A percentile compares a stretch with the other conserved stretches of the same genome.
Conservation (phyloP, 192 early-diverging fungal species). For the Phlyctochytrium planicorne region DNA sequence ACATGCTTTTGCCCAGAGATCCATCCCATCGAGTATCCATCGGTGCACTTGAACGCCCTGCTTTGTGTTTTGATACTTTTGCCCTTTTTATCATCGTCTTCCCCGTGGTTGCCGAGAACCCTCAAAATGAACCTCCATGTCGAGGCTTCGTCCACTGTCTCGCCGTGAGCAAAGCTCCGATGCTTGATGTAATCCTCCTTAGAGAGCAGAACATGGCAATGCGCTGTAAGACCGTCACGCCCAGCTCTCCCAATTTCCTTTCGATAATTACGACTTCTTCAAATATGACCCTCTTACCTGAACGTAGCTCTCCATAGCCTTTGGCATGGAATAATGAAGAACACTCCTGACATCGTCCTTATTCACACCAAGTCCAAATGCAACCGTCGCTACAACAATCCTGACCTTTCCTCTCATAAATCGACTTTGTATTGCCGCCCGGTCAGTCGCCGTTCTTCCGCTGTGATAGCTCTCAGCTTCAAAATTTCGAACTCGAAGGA, state of each 20-base stretch:
- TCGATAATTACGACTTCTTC: constrained; percentile 34
- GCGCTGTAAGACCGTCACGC: constrained; percentile 34
- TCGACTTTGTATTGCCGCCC: constrained; percentile 60
- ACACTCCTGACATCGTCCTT: constrained; percentile 88
- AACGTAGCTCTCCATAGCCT: constrained; percentile 84
- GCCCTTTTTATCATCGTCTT: constrained; percentile 10
- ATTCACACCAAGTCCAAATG: constrained; percentile 96
- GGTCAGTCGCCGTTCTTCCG: constrained; percentile 58
- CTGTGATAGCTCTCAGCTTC: constrained; percentile 79
- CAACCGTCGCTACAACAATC: constrained; percentile 86
- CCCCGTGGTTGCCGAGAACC: constrained; percentile 19
- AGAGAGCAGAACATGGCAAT: constrained; percentile 37
- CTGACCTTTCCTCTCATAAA: constrained; percentile 63
- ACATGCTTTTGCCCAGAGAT: constrained; percentile 6
- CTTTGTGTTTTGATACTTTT: not conserved
- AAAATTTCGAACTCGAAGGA: constrained; percentile 62
- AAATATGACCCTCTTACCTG: constrained; percentile 52
- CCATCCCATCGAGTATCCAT: constrained; percentile 8
- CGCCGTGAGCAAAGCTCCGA: constrained; percentile 34
- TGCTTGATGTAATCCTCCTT: constrained; percentile 42
- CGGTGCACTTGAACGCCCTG: not conserved
- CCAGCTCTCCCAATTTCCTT: constrained; percentile 50
- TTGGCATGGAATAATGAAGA: constrained; percentile 81
- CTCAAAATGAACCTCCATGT: constrained; percentile 27
- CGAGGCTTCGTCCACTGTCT: constrained; percentile 21